Base-by-base conservation (phyloP, 2,329 filamentous ascomycete species). In the Blumeria hordei region DNA sequence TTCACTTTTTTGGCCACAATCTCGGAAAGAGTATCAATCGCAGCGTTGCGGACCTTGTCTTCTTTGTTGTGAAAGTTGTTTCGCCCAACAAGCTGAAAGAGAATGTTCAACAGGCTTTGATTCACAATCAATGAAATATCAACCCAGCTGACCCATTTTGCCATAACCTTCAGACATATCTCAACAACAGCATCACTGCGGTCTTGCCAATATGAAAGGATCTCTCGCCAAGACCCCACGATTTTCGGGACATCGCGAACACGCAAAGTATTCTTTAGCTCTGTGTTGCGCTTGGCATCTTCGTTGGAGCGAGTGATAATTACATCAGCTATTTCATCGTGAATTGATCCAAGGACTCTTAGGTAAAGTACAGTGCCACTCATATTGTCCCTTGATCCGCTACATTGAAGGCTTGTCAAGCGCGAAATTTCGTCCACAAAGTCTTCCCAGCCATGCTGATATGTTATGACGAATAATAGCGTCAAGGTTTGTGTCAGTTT, bases 1-100 rank as follows among this genome's bases (percentile, higher is more conserved):
- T 86, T 87, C 92, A 98, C 98, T 73, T 96, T 96, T 75, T 98
- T 98, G 67, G 82, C 84, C 56, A 94, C 85, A 61, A 94, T 94
- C 69, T 98, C 90, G 5, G 87, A 94, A 65, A 98, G 83, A 33
- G 92, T 88, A 64, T 95, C 88, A 62, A 96, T 87, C 54, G 92
- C 90, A 16, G 88, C 84, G 69, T 94, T 85, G 59, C 88, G 80
- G 59, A 94, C 83, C 66, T 81, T 85, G 65, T 93, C 87, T 69
- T 84, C 73, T 65, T 75, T 67, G 63, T 78, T 62, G 18, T 74
- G 69, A 59, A 74, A 65, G 66, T 79, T 75, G 64, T 79, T 73
- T 67, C 82, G 83, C n/a, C 85, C 86, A 55, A 94, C 83, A 59
- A 96, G 78, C 60, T 92, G 84, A 63, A 95, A 82, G 57, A 98